A percentile compares a stretch with the other conserved stretches of the same genome.
phyloP scores from a whole-genome alignment of 352 stramenopile genomes.

The Phytopythium oedochilum region DNA sequence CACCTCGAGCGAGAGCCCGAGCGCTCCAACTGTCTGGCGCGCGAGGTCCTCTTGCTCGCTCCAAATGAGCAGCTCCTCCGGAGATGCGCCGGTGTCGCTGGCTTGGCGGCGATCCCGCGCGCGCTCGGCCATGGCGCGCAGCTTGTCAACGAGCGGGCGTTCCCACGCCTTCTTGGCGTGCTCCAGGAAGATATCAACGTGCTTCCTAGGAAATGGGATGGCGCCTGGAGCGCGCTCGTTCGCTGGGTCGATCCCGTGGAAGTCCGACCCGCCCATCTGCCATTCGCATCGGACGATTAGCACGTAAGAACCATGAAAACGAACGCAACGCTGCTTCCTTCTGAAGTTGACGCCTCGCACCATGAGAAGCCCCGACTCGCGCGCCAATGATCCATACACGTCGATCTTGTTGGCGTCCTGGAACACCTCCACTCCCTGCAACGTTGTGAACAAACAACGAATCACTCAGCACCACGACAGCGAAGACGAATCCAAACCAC shows the following conservation, averaged over 20 bases:
- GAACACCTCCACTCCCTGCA: constrained; percentile 77
- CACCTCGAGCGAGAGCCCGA: constrained; percentile 23
- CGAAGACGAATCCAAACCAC: neutral
- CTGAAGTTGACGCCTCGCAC: constrained; percentile 15
- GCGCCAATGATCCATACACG: constrained; percentile 71
- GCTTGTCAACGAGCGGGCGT: constrained; percentile 37
- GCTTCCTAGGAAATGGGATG: constrained; percentile 66
- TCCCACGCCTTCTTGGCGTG: constrained; percentile 70
- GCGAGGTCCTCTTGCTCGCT: constrained; percentile 35
- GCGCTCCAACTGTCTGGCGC: constrained; percentile 22
- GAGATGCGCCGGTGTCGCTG: neutral
- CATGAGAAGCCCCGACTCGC: constrained; percentile 64
- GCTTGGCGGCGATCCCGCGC: neutral
- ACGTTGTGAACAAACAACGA: neutral
- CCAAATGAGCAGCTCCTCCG: constrained; percentile 49
- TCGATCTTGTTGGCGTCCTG: constrained; percentile 80
- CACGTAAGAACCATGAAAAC: neutral
- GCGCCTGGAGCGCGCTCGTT: constrained; percentile 68
- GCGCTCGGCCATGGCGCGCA: constrained; percentile 28
- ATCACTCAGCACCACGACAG: neutral
- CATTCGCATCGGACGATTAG: neutral
- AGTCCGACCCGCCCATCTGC: constrained; percentile 79
- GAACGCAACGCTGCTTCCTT: neutral
- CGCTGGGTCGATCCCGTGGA: constrained; percentile 72
- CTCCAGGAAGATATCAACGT: constrained; percentile 67